phyloP scores from a whole-genome alignment of 257 asterid species.

The Ilex asprella region DNA sequence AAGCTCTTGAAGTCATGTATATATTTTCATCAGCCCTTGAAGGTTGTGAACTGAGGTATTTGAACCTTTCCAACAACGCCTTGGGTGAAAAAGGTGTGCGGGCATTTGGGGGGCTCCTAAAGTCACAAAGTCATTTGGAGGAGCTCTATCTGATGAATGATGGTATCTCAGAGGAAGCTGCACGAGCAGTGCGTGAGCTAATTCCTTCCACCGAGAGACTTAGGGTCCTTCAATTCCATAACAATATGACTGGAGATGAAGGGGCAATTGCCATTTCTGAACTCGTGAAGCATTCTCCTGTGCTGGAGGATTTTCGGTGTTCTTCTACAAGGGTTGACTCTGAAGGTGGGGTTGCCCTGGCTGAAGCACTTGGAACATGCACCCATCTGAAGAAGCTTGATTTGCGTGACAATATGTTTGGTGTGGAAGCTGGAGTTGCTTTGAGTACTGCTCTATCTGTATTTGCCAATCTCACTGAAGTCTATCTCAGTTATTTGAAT shows the following conservation, averaged over 20 bases:
- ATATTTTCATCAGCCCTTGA: constrained; percentile 67
- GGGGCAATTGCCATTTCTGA: constrained; percentile 79
- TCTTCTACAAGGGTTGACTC: constrained; percentile 83
- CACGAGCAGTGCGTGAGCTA: constrained; percentile 63
- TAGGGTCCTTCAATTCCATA: constrained; percentile 70
- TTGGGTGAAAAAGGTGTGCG: constrained; percentile 87
- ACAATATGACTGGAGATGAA: constrained; percentile 91
- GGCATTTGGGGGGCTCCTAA: constrained; percentile 70
- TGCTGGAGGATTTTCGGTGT: constrained; percentile 74
- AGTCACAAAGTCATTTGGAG: constrained; percentile 64
- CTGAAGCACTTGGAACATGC: constrained; percentile 60
- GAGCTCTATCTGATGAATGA: constrained; percentile 82
- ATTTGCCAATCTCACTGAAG: constrained; percentile 54
- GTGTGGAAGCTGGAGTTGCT: constrained; percentile 67
- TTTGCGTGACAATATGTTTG: constrained; percentile 89
- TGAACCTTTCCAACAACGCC: constrained; percentile 79
- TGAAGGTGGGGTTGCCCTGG: constrained; percentile 74
- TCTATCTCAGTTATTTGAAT: constrained; percentile 80
- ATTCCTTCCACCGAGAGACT: constrained; percentile 69
- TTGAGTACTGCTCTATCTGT: constrained; percentile 45
- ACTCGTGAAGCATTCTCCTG: constrained; percentile 47
- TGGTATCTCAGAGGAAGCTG: constrained; percentile 93
- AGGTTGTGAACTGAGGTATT: constrained; percentile 59
- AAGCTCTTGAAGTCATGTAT: constrained; percentile 87
- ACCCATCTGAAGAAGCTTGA: constrained; percentile 63